Base-by-base conservation (phyloP, 2,329 filamentous ascomycete species). In the Fusarium palustre region DNA sequence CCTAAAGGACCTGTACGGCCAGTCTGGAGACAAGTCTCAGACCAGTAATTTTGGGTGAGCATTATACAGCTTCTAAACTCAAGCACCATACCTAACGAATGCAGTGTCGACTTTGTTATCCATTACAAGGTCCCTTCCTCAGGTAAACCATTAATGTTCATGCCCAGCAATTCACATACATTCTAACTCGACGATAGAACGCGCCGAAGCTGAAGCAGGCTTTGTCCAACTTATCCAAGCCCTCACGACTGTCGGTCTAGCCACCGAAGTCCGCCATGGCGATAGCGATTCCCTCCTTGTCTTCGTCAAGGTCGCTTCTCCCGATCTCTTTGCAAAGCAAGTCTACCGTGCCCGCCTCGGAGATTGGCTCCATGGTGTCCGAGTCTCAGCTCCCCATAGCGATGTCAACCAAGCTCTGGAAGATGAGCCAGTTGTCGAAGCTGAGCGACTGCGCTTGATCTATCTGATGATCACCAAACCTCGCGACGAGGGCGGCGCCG, bases 341-440 rank as follows among this genome's bases (percentile, higher is more conserved):
- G 87, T 97, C 50, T 97, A 97, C 79, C 89, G 93, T 69, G 92
- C 92, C 58, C 89, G 96, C 69, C 90, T 97, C 20, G 92, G 94
- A 77, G 96, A 98, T 81, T 99, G 94, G 93, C 88, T 98, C 34
- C 91, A 96, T 77, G 94, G 94, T 54, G 91, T 97, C 56, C 90
- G 93, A 67, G 87, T 92, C 50, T 87, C 88, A 22, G 90, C 93
- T 36, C 95, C 95, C 0, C 87, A 89, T 58, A 90, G 89, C 75
- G 90, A 97, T 70, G 88, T 93, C 20, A 82, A 86, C 48, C 84
- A 88, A 62, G 87, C 90, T 16, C 87, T 97, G 54, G 83, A 90
- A 61, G 82, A 87, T 18, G 91, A 97, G 71, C 92, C 94, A 2
- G 86, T 97, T 59, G 93, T 91, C 39, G 93, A 97, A 76, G 92